Evolutionary conservation across 345 rosid species (phyloP).

Genomic region (Boechera retrofracta): DNA sequence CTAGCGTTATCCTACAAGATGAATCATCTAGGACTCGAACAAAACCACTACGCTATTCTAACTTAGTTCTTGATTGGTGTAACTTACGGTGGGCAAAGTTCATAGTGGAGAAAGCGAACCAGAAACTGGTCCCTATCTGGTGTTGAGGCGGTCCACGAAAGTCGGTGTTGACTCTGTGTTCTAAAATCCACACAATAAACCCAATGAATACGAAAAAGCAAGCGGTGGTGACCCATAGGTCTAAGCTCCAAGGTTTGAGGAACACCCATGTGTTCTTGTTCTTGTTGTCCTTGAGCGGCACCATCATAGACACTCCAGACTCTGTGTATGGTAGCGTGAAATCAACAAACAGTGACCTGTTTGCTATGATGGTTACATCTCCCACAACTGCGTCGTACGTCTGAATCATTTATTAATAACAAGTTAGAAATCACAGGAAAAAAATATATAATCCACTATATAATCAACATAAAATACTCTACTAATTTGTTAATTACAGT

Average conservation of each 20-base stretch:
- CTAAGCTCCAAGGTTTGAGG: conserved; percentile 65
- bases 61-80: not conserved
- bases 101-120: conserved; percentile 50
- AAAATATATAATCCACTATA: not conserved
- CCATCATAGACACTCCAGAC: conserved; percentile 76
- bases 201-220: conserved; percentile 63
- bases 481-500: not conserved
- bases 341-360: conserved; percentile 61
- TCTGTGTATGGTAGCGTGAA: conserved; percentile 74
- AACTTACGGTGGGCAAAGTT: conserved; percentile 44
- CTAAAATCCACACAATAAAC: conserved; percentile 70
- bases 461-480: not conserved
- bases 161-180: conserved; percentile 69
- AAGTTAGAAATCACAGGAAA: not conserved
- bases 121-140: conserved; percentile 44
- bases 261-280: conserved; percentile 66
- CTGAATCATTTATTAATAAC: conserved; percentile 36
- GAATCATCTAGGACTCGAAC: not conserved
- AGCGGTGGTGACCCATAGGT: conserved; percentile 63
- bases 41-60: not conserved
- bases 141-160: conserved; percentile 54
- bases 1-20: not conserved
- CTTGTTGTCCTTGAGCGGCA: conserved; percentile 49
- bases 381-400: conserved; percentile 68
- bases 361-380: conserved; percentile 57